phyloP scores from a whole-genome alignment of 2,329 filamentous ascomycete genomes.

The Aspergillus awamori region DNA sequence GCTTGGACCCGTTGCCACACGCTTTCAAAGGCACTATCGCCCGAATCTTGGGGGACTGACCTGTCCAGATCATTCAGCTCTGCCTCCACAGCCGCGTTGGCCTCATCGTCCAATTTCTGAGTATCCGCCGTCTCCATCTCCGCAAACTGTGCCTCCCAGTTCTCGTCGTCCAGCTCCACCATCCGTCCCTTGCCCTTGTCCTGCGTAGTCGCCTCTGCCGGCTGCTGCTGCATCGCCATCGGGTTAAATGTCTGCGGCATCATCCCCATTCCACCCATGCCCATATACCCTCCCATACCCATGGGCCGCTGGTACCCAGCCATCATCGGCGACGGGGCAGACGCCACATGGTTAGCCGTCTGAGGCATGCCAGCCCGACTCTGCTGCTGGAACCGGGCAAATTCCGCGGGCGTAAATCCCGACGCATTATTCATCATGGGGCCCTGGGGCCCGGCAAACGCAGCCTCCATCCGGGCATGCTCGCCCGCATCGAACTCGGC shows the following conservation, averaged over 20 bases:
- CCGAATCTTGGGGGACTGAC: slow-evolving; percentile 63
- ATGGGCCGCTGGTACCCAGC: slow-evolving; percentile 52
- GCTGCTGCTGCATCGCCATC: slow-evolving; percentile 51
- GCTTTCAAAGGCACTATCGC: slow-evolving; percentile 85
- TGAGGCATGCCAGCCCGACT: slow-evolving; percentile 61
- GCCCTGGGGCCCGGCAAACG: slow-evolving; percentile 59
- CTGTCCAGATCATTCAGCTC: slow-evolving; percentile 89
- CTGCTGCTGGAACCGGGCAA: slow-evolving; percentile 80
- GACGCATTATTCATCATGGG: slow-evolving; percentile 51
- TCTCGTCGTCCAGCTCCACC: slow-evolving; percentile 87
- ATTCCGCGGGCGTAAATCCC: slow-evolving; percentile 80
- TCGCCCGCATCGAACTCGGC: slow-evolving; percentile 65
- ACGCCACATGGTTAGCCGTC: slow-evolving; percentile 61
- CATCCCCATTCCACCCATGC: slow-evolving; percentile 57
- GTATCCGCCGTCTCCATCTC: slow-evolving; percentile 69
- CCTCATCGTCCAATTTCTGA: slow-evolving; percentile 61
- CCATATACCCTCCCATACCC: slow-evolving; percentile 49
- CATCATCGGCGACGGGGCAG: slow-evolving; percentile 63
- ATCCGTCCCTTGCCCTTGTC: slow-evolving; percentile 82
- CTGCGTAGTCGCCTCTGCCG: slow-evolving; percentile 52
- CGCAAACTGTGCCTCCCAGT: slow-evolving; percentile 97
- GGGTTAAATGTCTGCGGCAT: slow-evolving; percentile 50
- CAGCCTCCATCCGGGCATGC: slow-evolving; percentile 72
- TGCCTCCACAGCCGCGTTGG: slow-evolving; percentile 75
- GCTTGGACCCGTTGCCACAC: slow-evolving; percentile 58